Conservation (phyloP, 2,329 filamentous ascomycete genomes). For the Bisporella sp. region DNA sequence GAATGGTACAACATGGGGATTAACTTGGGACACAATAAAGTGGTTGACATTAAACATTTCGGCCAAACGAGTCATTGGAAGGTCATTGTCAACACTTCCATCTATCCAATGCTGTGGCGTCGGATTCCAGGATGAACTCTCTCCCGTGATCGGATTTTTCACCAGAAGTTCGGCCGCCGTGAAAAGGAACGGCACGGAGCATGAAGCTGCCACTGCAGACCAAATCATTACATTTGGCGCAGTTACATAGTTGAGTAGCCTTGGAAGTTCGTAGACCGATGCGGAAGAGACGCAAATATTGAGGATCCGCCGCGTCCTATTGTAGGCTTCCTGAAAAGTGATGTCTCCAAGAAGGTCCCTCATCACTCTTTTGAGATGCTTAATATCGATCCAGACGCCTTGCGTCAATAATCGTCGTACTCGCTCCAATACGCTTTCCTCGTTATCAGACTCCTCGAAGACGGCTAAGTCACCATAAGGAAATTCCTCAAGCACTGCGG, state of each 20-base stretch:
- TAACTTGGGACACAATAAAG: slow-evolving; percentile 95
- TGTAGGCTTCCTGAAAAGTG: slow-evolving; percentile 94
- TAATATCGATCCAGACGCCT: slow-evolving; percentile 79
- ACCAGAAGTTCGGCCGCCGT: slow-evolving; percentile 70
- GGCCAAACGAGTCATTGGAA: slow-evolving; percentile 81
- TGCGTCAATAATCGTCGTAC: slow-evolving; percentile 70
- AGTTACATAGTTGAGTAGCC: slow-evolving; percentile 86
- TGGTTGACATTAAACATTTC: slow-evolving; percentile 99
- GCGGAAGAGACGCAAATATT: slow-evolving; percentile 92
- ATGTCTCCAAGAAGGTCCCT: slow-evolving; percentile 73
- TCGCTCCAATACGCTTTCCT: slow-evolving; percentile 61
- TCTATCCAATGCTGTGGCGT: slow-evolving; percentile 85
- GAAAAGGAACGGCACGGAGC: slow-evolving; percentile 85
- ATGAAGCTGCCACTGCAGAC: slow-evolving; percentile 94
- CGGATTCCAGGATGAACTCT: slow-evolving; percentile 77
- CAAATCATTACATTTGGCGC: slow-evolving; percentile 92
- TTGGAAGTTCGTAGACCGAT: slow-evolving; percentile 78
- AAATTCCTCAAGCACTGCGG: slow-evolving; percentile 48
- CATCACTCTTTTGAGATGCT: slow-evolving; percentile 77
- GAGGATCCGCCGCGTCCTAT: slow-evolving; percentile 82
- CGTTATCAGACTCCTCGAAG: slow-evolving; percentile 50
- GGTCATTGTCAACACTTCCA: slow-evolving; percentile 88
- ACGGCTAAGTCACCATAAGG: slow-evolving; percentile 57
- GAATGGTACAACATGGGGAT: slow-evolving; percentile 88
- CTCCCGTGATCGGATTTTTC: slow-evolving; percentile 76